Conservation (phyloP, 2,329 filamentous ascomycete genomes). For the Clonostachys chloroleuca region DNA sequence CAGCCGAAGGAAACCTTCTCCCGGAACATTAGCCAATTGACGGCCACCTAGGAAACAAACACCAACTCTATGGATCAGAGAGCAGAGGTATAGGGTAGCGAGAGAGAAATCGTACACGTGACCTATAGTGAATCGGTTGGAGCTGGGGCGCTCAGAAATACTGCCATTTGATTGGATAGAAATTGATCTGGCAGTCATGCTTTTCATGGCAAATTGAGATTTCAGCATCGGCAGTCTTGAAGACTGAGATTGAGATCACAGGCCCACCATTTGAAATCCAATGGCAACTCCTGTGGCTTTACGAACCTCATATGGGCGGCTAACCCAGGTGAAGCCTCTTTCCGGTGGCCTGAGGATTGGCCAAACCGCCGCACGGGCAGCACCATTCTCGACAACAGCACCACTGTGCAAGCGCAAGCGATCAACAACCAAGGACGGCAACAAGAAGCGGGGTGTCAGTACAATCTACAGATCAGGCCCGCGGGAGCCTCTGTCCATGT, state of each 20-base stretch:
- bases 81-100: too few relatives aligned
- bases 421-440: constrained; percentile 62
- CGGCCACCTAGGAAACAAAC: too few relatives aligned
- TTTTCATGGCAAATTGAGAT: too few relatives aligned
- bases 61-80: too few relatives aligned
- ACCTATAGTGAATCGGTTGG: too few relatives aligned
- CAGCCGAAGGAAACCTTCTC: too few relatives aligned
- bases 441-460: constrained; percentile 76
- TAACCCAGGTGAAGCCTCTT: constrained; percentile 3
- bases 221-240: too few relatives aligned
- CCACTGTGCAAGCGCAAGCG: constrained; percentile 39
- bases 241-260: too few relatives aligned
- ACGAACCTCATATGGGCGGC: constrained; percentile 16
- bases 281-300: constrained; percentile 21
- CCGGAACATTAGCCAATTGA: too few relatives aligned
- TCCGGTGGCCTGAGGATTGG: constrained; percentile 5
- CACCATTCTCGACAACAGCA: constrained; percentile 50
- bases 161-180: constrained; percentile 1
- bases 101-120: too few relatives aligned
- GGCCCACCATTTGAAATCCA: constrained; percentile 2
- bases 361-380: constrained; percentile 6
- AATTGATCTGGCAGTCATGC: background rate
- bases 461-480: constrained; percentile 74
- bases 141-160: background rate
- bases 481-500: constrained; percentile 69